These are phyloP conservation scores for Beauveria scarabaeidicola DNA, from an alignment of 2,329 filamentous ascomycete genomes.

Conservation along the genomic window DNA sequence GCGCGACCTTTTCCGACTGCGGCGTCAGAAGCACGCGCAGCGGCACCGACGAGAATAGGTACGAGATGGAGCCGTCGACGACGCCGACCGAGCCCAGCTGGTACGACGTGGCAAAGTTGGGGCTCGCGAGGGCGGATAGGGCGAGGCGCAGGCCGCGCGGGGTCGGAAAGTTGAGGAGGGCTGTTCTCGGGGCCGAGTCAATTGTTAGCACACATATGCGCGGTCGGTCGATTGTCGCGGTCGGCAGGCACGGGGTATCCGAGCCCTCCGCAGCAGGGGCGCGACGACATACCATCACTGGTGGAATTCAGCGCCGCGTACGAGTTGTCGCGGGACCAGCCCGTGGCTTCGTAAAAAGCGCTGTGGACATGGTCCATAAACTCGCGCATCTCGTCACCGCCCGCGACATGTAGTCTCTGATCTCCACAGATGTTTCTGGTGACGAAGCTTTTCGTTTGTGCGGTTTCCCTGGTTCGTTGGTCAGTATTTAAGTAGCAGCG, in stretches of 20 bases:
- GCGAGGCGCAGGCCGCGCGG: slow-evolving; percentile 78
- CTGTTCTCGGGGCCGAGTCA: slow-evolving; percentile 31
- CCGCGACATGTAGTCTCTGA: not conserved
- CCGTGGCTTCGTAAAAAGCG: slow-evolving; percentile 77
- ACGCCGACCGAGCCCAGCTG: slow-evolving; percentile 80
- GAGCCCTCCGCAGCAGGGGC: too few relatives aligned
- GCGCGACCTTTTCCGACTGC: slow-evolving; percentile 64
- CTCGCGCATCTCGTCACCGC: slow-evolving; percentile 61
- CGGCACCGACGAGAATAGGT: slow-evolving; percentile 84
- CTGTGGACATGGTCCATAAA: slow-evolving; percentile 97
- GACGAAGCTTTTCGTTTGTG: not conserved
- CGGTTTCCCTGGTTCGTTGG: not conserved
- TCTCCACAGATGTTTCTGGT: not conserved
- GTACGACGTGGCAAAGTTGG: slow-evolving; percentile 92
- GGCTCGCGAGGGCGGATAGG: slow-evolving; percentile 82
- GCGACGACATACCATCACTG: slow-evolving; percentile 53
- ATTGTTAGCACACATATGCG: not conserved
- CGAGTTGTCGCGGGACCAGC: slow-evolving; percentile 88
- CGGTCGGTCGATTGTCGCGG: too few relatives aligned
- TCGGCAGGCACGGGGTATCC: too few relatives aligned
- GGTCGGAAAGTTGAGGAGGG: slow-evolving; percentile 80
- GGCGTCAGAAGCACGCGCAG: slow-evolving; percentile 56
- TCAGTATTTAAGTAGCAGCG: not conserved
- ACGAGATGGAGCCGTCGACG: slow-evolving; percentile 94
- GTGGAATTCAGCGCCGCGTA: slow-evolving; percentile 82